These are phyloP conservation scores for Botryotinia calthae DNA, from an alignment of 2,329 filamentous ascomycete species.

Conservation along the genomic window DNA sequence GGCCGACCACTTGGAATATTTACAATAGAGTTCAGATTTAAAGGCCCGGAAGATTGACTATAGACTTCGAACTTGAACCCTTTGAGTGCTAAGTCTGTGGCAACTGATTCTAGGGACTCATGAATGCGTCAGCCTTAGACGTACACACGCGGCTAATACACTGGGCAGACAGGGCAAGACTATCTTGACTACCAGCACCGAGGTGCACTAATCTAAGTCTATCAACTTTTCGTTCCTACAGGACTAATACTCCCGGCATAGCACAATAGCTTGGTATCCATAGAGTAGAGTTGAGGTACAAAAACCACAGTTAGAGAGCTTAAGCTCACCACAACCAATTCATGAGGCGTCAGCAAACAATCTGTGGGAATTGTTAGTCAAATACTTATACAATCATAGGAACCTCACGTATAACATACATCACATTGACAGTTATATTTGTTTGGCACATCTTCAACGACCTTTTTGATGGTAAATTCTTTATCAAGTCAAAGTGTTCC, in stretches of 20 bases:
- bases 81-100: not conserved
- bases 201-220: not conserved
- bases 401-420: no score
- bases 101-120: not conserved
- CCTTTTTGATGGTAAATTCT: not conserved
- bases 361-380: not conserved
- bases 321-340: not conserved
- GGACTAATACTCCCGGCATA: not conserved
- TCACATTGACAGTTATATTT: not conserved
- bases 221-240: not conserved
- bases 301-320: not conserved
- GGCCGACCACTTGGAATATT: not conserved
- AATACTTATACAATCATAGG: not conserved
- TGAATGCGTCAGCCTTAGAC: not conserved
- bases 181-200: not conserved
- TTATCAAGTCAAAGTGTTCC: not conserved
- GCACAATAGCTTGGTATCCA: rapidly evolving
- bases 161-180: not conserved
- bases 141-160: not conserved
- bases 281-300: not conserved
- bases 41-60: not conserved
- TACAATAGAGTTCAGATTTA: not conserved
- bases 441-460: not conserved
- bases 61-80: not conserved
- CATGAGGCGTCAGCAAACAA: not conserved